Base-by-base conservation (phyloP, 2,329 filamentous ascomycete genomes). In the Claviceps cyperi region DNA sequence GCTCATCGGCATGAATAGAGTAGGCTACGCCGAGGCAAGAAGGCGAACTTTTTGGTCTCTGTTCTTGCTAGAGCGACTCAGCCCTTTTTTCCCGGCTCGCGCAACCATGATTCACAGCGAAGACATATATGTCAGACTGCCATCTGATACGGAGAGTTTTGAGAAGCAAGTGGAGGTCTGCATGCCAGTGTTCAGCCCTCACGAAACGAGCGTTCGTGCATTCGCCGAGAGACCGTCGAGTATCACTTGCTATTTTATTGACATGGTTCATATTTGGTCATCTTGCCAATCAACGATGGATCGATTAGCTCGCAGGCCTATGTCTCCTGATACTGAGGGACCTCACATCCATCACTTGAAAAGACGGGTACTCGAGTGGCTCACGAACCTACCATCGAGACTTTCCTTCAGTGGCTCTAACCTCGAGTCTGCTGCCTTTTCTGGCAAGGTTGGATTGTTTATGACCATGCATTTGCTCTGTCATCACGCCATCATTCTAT, bases 41-140 rank as follows among this genome's bases (percentile, higher is more conserved):
- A 74, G 83, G 54, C 73, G 84, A 50, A 86, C 82, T 0, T 83
- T 86, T 58, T 89, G 83, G 83, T 77, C 80, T 28, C 75, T 79
- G 48, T 85, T 82, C 56, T 67, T 86, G 56, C 74, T 85, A 62
- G 84, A 88, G 64, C 76, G 81, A 46, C 76, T 83, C 53, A 80
- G 77, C 46, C 76, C 76, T 14, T 73, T 80, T 52, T 80, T 74
- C 48, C 73, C 74, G 1, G 68, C 72, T 2, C 71, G 73, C 2
- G 64, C 71, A 6, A 76, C 71, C 46, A 73, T 77, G 53, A 72
- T 86, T 52, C 76, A 78, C 46, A 68, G 76, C 4, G 76, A 83
- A 53, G 79, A 86, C 52, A 75, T 84, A 41, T 82, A 83, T 57
- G 68, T 85, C 13, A 76, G 79, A 48, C 69, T 88, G 5, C 84